Evolutionary conservation across 2,329 filamentous ascomycete species (phyloP), one percentile per base, ranked within the genome.

Genomic region (Colletotrichum magnum): DNA sequence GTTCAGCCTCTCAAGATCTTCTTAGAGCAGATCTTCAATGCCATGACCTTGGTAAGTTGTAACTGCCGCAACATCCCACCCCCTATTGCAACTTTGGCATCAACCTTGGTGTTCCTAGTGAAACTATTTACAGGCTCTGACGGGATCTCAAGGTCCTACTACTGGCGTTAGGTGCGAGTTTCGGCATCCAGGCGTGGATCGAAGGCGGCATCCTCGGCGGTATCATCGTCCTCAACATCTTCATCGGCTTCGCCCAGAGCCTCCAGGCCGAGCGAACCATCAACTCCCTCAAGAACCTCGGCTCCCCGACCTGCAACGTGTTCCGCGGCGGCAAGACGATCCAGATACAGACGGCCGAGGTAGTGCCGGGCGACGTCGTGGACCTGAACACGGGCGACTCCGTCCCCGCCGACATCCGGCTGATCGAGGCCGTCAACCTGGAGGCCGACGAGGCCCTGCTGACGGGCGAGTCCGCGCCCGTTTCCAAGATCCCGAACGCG

Each of bases 381-480:
- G 86, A 89, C 71, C 76, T 89, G 60, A 87, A 85, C 72, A 85
- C 78, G 9, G 82, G 82, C 12, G 82, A 84, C 68, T 82, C 81
- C 2, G 75, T 84, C 32, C 82, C 82, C 16, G 82, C 82, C 53
- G 82, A 84, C 71, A 72, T 83, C 58, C 74, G 79, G 9, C 77
- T 87, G 10, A 77, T 85, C 65, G 85, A 89, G 68, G 84, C 81
- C 41, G 81, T 88, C 76, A 88, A 70, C 26, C 65, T 70, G 7
- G 68, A 70, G 70, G 87, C 87, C 36, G 88, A 91, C 68, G 89
- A 91, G 77, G 88, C 88, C 12, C 83, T 90, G 28, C 81, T 91
- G 26, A 91, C 89, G 24, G 89, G 89, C 58, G 89, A 91, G 78
- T 89, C 89, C 6, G 79, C 90, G 3, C 89, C 89, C 41, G 86